phyloP scores from a whole-genome alignment of 805 yeast genomes.

The Candida manassasensis region DNA sequence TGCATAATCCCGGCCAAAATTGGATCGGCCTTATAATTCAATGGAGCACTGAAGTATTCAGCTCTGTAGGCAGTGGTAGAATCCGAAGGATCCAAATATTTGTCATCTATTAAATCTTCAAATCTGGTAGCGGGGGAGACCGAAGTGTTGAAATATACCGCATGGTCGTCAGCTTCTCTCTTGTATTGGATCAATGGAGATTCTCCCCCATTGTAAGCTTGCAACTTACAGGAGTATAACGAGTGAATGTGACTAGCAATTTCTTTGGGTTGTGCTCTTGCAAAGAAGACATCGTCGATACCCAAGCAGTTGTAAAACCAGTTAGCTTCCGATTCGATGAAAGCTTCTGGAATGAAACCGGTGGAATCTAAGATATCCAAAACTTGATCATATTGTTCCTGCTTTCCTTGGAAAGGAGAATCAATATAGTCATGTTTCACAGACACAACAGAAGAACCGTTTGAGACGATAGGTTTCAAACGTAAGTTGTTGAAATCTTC shows the following conservation, averaged over 20 bases:
- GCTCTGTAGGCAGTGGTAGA: slow-evolving; percentile 53
- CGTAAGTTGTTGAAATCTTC: slow-evolving; percentile 13
- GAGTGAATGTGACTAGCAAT: slow-evolving; percentile 84
- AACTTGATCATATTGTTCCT: slow-evolving; percentile 74
- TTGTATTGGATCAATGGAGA: slow-evolving; percentile 70
- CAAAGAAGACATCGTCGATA: slow-evolving; percentile 88
- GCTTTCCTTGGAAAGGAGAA: slow-evolving; percentile 73
- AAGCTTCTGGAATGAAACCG: slow-evolving; percentile 84
- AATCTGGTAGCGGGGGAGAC: slow-evolving; percentile 31
- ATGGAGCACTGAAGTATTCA: slow-evolving; percentile 72
- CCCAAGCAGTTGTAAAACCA: slow-evolving; percentile 90
- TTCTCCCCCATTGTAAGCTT: slow-evolving; percentile 47
- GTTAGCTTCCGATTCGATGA: slow-evolving; percentile 78
- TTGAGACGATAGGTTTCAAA: slow-evolving; percentile 22
- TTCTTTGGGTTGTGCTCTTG: slow-evolving; percentile 73
- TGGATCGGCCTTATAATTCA: slow-evolving; percentile 44
- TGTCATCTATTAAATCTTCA: slow-evolving; percentile 76
- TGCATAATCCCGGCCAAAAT: slow-evolving; percentile 34
- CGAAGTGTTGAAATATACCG: slow-evolving; percentile 80
- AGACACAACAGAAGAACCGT: slow-evolving; percentile 26
- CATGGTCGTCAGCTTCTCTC: slow-evolving; percentile 78
- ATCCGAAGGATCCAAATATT: slow-evolving; percentile 59
- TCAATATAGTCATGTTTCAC: slow-evolving; percentile 62
- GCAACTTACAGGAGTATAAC: slow-evolving; percentile 86
- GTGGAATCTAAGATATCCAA: slow-evolving; percentile 74